Evolutionary conservation across 2,329 filamentous ascomycete genomes (phyloP), one percentile per base, ranked within the genome.

Genomic region (Neospermospora avenae): DNA sequence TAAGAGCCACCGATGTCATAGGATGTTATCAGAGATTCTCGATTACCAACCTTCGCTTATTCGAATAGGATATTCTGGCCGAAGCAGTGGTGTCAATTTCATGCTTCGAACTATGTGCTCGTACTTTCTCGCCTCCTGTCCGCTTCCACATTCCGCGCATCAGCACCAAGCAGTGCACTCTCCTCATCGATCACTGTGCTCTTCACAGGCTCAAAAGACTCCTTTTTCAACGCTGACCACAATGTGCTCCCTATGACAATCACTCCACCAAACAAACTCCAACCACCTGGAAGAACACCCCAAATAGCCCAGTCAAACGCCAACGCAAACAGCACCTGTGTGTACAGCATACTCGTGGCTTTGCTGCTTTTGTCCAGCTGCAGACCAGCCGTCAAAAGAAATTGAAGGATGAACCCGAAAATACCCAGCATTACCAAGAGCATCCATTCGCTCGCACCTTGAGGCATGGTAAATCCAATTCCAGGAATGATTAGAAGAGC

Each of bases 331-430:
- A 90, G 72, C 81, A 90, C 86, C 71, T 88, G 85, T 37, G 81
- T 85, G 69, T 90, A 90, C 1, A 87, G 75, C 85, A 89, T 88
- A 4, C 84, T 86, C 4, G 83, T 80, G 0, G 76, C 78, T 10
- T 68, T 69, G 34, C 64, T 70, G 18, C 67, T 71, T 39, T 59
- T 68, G 49, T 73, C 71, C n/a, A 69, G 49, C 44, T 81, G 77
- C 55, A 97, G 75, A 0, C 91, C 92, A 0, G 86, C 82, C 0
- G 93, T 96, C 28, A 96, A 77, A n/a, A 96, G 79, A 66, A 93
- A 92, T 80, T 96, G 93, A 81, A 95, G 87, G 14, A 88, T 73
- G 70, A 96, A 95, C 0, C 93, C 93, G 63, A 87, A 85, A 0
- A 85, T 70, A 0, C 90, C 90, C 2, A 96, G 76, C 18, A 86